Conservation (phyloP, 345 rosid species). For the Angophora floribunda region DNA sequence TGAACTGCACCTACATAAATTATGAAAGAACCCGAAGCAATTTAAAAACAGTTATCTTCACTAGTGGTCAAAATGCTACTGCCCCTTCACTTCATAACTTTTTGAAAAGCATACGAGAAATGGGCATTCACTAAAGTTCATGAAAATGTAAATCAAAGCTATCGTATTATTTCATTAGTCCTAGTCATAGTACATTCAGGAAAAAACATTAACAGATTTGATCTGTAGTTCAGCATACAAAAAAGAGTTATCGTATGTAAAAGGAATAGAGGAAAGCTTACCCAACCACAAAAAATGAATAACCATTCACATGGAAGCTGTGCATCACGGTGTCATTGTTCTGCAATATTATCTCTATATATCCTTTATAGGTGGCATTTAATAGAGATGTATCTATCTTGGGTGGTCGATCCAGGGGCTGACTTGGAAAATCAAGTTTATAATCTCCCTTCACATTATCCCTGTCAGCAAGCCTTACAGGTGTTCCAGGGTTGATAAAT, state of each 20-base stretch:
- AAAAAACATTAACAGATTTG: not conserved
- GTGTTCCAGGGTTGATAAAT: slow-evolving; percentile 59
- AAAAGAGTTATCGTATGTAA: not conserved
- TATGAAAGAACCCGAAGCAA: not conserved
- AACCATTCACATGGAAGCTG: slow-evolving; percentile 85
- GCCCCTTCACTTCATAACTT: not conserved
- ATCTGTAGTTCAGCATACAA: not conserved
- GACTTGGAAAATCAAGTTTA: slow-evolving; percentile 78
- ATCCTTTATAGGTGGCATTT: slow-evolving; percentile 87
- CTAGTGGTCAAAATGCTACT: not conserved
- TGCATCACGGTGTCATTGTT: slow-evolving; percentile 84
- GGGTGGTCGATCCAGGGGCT: slow-evolving; percentile 54
- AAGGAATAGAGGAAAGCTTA: slow-evolving; percentile 11
- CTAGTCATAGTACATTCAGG: not conserved
- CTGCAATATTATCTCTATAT: slow-evolving; percentile 76
- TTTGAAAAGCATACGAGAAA: not conserved
- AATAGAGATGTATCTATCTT: slow-evolving; percentile 55
- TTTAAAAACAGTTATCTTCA: not conserved
- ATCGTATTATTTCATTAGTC: not conserved
- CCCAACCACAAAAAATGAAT: slow-evolving; percentile 87
- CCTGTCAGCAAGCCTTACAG: slow-evolving; percentile 69
- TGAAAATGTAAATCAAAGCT: not conserved
- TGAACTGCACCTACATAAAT: not conserved
- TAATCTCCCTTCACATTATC: slow-evolving; percentile 66
- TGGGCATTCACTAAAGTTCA: not conserved